Conservation (phyloP, 2,329 filamentous ascomycete genomes). For the Dothiorella sarmentorum region DNA sequence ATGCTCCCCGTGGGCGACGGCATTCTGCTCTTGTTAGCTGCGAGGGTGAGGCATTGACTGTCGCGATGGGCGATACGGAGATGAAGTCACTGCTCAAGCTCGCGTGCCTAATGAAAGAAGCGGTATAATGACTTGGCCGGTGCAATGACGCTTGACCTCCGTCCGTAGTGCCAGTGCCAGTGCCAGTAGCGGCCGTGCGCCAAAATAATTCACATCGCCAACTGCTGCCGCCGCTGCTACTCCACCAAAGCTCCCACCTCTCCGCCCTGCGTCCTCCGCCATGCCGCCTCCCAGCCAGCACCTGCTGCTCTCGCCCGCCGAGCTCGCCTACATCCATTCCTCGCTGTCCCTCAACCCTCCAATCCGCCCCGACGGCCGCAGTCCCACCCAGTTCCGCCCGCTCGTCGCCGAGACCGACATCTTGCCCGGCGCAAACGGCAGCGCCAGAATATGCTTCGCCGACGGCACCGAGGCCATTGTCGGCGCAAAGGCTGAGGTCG, state of each 20-base stretch:
- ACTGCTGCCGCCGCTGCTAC: slow-evolving; percentile 18
- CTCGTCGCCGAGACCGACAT: slow-evolving; percentile 87
- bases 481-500: slow-evolving; percentile 91
- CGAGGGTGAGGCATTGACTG: not conserved
- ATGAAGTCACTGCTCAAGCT: not conserved
- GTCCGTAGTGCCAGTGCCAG: no score
- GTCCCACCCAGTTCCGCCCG: slow-evolving; percentile 82
- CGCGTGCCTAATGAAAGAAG: not conserved
- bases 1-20: slow-evolving; percentile 9
- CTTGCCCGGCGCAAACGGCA: slow-evolving; percentile 84
- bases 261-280: slow-evolving; percentile 14
- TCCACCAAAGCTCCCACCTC: not conserved
- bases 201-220: slow-evolving; percentile 17
- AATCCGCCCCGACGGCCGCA: slow-evolving; percentile 83
- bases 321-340: slow-evolving; percentile 90
- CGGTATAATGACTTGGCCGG: slow-evolving; percentile 13
- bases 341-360: slow-evolving; percentile 79
- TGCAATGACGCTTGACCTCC: slow-evolving; percentile 13
- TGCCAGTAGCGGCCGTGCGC: slow-evolving; percentile 6
- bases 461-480: slow-evolving; percentile 96
- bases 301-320: slow-evolving; percentile 83
- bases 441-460: slow-evolving; percentile 86
- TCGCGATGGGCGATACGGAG: not conserved
- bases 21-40: slow-evolving; percentile 1
- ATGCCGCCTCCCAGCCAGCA: slow-evolving; percentile 46